Conservation (phyloP, 2,329 filamentous ascomycete genomes). For the Colletotrichum simmondsii region DNA sequence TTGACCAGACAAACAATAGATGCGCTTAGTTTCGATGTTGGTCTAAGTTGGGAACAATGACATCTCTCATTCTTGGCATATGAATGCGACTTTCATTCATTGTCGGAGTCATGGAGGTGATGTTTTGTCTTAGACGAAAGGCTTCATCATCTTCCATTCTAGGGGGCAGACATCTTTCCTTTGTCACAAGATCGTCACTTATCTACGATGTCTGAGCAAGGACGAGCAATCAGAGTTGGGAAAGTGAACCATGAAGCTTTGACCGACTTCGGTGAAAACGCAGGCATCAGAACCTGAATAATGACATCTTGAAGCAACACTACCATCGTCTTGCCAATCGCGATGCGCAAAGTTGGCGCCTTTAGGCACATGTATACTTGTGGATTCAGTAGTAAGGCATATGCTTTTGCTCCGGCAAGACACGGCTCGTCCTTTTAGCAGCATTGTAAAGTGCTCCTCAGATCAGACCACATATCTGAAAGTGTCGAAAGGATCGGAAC, state of each 20-base stretch:
- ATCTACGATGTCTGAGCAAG: not conserved
- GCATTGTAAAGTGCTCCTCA: not conserved
- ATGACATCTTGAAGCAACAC: not conserved
- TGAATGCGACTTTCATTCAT: not conserved
- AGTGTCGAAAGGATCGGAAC: not conserved
- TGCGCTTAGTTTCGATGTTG: not conserved
- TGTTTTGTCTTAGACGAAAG: not conserved
- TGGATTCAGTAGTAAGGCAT: not conserved
- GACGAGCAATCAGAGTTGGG: not conserved
- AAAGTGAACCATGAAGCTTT: not conserved
- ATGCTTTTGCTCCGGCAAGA: not conserved
- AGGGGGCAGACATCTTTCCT: not conserved
- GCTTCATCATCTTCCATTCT: not conserved
- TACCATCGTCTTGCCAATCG: not conserved
- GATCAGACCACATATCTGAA: not conserved
- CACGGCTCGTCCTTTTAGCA: not conserved
- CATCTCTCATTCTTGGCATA: not conserved
- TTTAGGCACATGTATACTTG: not conserved
- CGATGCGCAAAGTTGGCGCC: not conserved
- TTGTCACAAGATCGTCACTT: not conserved
- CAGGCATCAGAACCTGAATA: not conserved
- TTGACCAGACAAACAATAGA: not conserved
- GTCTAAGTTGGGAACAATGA: not conserved
- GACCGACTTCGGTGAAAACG: not conserved
- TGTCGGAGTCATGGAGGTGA: not conserved